Evolutionary conservation across 78 protist genomes (phyloP).

Genomic region (Dictyostelium intermedium): DNA sequence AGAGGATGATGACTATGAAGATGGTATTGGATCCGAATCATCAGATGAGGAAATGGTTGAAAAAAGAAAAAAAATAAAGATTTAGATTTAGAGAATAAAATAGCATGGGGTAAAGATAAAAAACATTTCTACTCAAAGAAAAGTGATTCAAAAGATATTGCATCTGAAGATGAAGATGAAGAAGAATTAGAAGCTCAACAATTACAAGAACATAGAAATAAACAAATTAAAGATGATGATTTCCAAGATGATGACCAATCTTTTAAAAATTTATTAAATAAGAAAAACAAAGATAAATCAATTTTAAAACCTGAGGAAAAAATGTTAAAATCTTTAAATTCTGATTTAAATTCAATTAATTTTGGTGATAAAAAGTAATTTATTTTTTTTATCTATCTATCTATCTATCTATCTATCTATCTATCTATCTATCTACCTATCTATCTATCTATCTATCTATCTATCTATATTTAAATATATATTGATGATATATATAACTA

Average conservation of each 20-base stretch:
- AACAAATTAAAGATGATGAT: constrained; percentile 45
- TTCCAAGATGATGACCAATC: constrained; percentile 43
- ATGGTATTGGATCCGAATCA: constrained; percentile 19
- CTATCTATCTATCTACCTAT: no score
- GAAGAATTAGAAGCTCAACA: constrained; percentile 66
- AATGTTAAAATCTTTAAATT: constrained; percentile 45
- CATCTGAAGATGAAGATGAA: constrained; percentile 60
- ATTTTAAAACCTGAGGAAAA: constrained; percentile 50
- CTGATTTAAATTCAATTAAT: constrained; percentile 56
- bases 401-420: no score
- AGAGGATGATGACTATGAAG: constrained; percentile 46
- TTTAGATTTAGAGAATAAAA: constrained; percentile 20
- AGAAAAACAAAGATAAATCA: constrained; percentile 14
- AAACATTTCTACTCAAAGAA: constrained; percentile 4
- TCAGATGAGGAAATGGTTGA: constrained; percentile 45
- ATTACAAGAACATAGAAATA: constrained; percentile 35
- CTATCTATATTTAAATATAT: no score
- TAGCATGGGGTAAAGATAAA: constrained; percentile 62
- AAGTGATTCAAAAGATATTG: neutral
- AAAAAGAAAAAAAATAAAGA: neutral
- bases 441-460: no score
- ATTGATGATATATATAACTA: neutral
- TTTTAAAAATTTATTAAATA: neutral
- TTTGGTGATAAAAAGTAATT: constrained; percentile 45
- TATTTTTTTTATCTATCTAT: neutral